Evolutionary conservation across 1,139 yeast genomes (phyloP).

Genomic region (Suhomyces terraborum): DNA sequence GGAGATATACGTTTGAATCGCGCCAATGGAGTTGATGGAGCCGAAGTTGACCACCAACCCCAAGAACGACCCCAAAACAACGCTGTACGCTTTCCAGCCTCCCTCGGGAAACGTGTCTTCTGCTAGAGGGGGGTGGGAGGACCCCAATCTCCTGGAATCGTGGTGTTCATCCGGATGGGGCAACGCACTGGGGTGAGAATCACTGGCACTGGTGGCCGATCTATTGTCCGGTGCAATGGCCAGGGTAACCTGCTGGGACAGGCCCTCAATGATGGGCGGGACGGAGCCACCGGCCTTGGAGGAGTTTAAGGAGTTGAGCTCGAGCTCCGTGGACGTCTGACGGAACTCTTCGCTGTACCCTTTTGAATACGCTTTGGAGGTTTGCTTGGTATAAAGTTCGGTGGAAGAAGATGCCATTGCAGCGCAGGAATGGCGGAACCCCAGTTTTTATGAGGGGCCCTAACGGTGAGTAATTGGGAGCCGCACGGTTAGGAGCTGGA

Average conservation of each 20-base stretch:
- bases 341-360: too few species aligned
- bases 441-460: too few species aligned
- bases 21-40: slow-evolving; percentile 37
- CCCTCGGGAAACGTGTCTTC: slow-evolving; percentile 26
- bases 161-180: not conserved
- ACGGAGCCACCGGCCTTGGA: too few species aligned
- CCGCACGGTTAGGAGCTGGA: too few species aligned
- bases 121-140: not conserved
- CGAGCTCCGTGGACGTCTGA: not conserved
- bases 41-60: slow-evolving; percentile 39
- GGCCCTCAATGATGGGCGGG: too few species aligned
- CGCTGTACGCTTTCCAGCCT: slow-evolving; percentile 34
- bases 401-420: too few species aligned
- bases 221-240: too few species aligned
- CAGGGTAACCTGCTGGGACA: too few species aligned
- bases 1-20: slow-evolving; percentile 38
- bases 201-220: not conserved
- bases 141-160: not conserved
- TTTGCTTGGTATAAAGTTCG: not conserved
- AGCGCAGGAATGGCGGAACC: too few species aligned
- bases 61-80: slow-evolving; percentile 37
- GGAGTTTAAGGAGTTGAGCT: not conserved
- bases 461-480: too few species aligned
- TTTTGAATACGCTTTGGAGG: too few species aligned
- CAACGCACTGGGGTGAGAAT: not conserved